Evolutionary conservation across 176 grass and related monocot species (phyloP).

Genomic region (Avena eriantha): DNA sequence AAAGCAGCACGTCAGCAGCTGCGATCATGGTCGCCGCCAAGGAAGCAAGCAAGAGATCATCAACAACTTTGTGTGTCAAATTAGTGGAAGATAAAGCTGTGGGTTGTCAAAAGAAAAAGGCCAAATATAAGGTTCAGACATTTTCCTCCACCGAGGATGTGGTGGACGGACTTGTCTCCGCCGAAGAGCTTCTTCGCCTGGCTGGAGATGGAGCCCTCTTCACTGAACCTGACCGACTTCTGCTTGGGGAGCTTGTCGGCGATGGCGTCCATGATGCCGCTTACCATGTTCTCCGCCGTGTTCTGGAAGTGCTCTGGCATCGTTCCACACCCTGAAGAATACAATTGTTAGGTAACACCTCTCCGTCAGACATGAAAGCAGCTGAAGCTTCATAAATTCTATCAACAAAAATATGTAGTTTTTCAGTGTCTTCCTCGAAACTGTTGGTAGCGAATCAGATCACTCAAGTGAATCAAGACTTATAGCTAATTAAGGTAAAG

Average conservation of each 20-base stretch:
- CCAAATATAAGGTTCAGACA: constrained; percentile 34
- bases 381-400: background rate
- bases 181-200: constrained; percentile 61
- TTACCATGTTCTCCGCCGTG: constrained; percentile 52
- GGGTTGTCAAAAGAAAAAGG: background rate
- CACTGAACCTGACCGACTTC: constrained; percentile 43
- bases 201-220: constrained; percentile 28
- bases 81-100: background rate
- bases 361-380: constrained; percentile 6
- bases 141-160: constrained; percentile 76
- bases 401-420: background rate
- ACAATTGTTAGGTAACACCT: background rate
- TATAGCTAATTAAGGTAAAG: background rate
- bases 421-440: background rate
- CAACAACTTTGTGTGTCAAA: background rate
- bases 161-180: constrained; percentile 54
- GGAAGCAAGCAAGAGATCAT: background rate
- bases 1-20: constrained; percentile 90
- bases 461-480: background rate
- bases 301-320: constrained; percentile 62
- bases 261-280: constrained; percentile 66
- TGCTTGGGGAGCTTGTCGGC: constrained; percentile 52
- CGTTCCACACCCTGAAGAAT: background rate
- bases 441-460: background rate
- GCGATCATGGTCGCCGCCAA: background rate